phyloP scores from a whole-genome alignment of 2,329 filamentous ascomycete genomes.

The Pseudocercospora pini-densiflorae region DNA sequence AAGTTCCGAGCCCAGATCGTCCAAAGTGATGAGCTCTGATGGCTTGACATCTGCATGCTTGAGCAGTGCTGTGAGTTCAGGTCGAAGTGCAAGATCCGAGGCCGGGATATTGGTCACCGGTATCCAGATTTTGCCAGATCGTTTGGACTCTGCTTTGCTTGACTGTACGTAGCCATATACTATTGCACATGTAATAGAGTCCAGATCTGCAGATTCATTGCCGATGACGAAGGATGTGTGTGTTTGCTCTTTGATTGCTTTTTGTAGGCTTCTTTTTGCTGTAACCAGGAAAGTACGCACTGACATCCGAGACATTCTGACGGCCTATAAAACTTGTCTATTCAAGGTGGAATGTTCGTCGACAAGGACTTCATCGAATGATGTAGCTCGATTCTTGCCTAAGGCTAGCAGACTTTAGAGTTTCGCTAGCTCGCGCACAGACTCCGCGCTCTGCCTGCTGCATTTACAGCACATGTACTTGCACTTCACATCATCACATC shows the following conservation, averaged over 20 bases:
- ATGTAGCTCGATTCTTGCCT: background rate
- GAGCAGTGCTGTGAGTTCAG: conserved; percentile 72
- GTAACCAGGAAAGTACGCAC: conserved; percentile 52
- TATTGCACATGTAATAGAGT: conserved; percentile 76
- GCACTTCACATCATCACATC: background rate
- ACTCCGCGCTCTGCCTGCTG: background rate
- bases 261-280: conserved; percentile 49
- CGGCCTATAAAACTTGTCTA: background rate
- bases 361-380: too few species aligned
- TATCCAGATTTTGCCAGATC: conserved; percentile 63
- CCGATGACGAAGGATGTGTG: conserved; percentile 57
- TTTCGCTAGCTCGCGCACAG: background rate
- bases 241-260: conserved; percentile 45
- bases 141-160: conserved; percentile 53
- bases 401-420: background rate
- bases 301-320: conserved; percentile 49
- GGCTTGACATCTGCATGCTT: conserved; percentile 61
- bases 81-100: conserved; percentile 70
- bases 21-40: conserved; percentile 68
- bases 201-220: conserved; percentile 71
- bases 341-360: background rate
- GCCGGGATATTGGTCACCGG: conserved; percentile 74
- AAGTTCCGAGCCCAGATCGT: conserved; percentile 54
- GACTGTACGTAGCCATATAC: conserved; percentile 75
- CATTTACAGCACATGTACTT: background rate